These are phyloP conservation scores for Picea sitchensis DNA, from an alignment of 75 land plant species.

Conservation along the genomic window DNA sequence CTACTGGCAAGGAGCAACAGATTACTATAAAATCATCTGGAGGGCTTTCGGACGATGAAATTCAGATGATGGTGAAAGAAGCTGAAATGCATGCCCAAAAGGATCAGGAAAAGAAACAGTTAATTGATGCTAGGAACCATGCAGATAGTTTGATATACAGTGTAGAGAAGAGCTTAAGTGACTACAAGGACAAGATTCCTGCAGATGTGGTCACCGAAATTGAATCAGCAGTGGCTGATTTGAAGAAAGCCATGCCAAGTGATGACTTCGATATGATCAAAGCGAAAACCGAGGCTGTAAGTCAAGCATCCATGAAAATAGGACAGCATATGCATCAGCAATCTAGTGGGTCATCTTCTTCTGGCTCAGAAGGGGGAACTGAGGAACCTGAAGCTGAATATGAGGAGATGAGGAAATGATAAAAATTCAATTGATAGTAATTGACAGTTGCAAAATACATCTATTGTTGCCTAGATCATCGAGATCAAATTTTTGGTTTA, in stretches of 20 bases:
- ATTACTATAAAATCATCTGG: slow-evolving; percentile 71
- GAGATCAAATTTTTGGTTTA: too few relatives aligned
- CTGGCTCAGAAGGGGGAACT: slow-evolving; percentile 19
- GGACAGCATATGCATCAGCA: slow-evolving; percentile 47
- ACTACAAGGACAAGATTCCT: slow-evolving; percentile 58
- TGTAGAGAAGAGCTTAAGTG: slow-evolving; percentile 57
- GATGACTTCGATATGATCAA: slow-evolving; percentile 46
- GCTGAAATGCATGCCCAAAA: slow-evolving; percentile 61
- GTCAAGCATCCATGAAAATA: slow-evolving; percentile 49
- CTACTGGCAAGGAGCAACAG: slow-evolving; percentile 63
- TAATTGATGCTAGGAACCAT: slow-evolving; percentile 56
- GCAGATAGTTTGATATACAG: slow-evolving; percentile 49
- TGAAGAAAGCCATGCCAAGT: slow-evolving; percentile 32
- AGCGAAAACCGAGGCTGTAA: slow-evolving; percentile 37
- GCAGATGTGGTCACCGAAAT: slow-evolving; percentile 32
- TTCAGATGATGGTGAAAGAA: slow-evolving; percentile 65
- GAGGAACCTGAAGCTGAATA: slow-evolving; percentile 71
- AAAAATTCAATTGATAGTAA: too few relatives aligned
- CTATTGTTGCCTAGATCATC: too few relatives aligned
- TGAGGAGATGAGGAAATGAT: slow-evolving; percentile 63
- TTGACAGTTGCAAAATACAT: too few relatives aligned
- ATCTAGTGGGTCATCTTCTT: slow-evolving; percentile 11
- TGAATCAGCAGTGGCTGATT: slow-evolving; percentile 34
- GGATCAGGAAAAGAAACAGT: slow-evolving; percentile 54
- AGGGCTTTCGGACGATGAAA: slow-evolving; percentile 57